Evolutionary conservation across 2,329 filamentous ascomycete genomes (phyloP), one percentile per base, ranked within the genome.

Genomic region (Pseudocercospora pini-densiflorae): DNA sequence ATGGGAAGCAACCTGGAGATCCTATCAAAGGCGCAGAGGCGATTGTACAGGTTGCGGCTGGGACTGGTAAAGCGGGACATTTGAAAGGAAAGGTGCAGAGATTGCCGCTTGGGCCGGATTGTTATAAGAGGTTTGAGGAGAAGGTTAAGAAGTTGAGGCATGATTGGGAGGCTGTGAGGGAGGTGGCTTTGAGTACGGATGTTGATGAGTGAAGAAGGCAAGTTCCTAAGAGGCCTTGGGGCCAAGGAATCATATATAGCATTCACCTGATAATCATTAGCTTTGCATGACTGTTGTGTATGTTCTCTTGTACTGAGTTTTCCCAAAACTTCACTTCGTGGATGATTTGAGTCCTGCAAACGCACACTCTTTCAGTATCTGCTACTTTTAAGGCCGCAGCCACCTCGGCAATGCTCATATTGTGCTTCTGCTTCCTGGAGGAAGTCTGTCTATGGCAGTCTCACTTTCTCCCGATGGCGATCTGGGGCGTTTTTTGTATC

Each of bases 51-150:
- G 77, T 77, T 19, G 75, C 78, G 0, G 76, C 73, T 16, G 77
- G 77, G 2, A 71, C 72, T 53, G 79, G 77, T 1, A 77, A 72
- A 68, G 76, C 78, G 1, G 77, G 76, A 63, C 19, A 60, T 23
- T 47, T 70, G 23, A 49, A 61, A 40, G 64, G 62, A 1, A 64
- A 67, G 23, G 71, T 79, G n/a, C 60, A 76, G 60, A 68, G 80
- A 23, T 66, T 82, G 27, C 77, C 77, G 3, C 65, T 83, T 29
- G 81, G 81, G 0, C 71, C 71, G 14, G 81, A 83, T 62, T 77
- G 75, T 40, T 71, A 75, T 59, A 33, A 60, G 31, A 68, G 73
- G 40, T 62, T 67, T n/a, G 40, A 63, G 24, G 54, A 40, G 21
- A 72, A 72, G 55, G 63, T 70, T 27, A 49, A 64, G 47, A 62